Evolutionary conservation across 768 basidiomycete species (phyloP).

Genomic region (Amanita molliuscula): DNA sequence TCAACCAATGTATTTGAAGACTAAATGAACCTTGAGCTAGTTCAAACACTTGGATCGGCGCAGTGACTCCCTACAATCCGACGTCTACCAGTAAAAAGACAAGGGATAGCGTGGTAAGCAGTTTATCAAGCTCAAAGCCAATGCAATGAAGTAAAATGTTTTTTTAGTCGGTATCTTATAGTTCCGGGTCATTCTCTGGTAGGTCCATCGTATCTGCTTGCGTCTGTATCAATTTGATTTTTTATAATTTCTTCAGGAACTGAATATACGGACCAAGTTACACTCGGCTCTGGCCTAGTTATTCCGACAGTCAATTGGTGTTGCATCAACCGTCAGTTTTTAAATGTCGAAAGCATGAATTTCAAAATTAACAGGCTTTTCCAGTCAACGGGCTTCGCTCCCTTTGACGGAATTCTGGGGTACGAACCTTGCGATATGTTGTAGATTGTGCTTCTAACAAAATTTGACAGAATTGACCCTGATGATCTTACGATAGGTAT

Average conservation of each 20-base stretch:
- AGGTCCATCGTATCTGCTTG: background rate
- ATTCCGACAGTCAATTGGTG: conserved; percentile 54
- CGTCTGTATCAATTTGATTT: background rate
- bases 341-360: background rate
- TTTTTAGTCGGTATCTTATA: conserved; percentile 42
- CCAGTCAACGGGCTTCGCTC: conserved; percentile 31
- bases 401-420: conserved; percentile 60
- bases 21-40: conserved; percentile 22
- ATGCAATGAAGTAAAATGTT: background rate
- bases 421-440: conserved; percentile 16
- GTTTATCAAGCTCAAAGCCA: background rate
- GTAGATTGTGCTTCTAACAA: conserved; percentile 1
- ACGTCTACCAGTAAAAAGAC: conserved; percentile 44
- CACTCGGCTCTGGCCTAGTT: conserved; percentile 35
- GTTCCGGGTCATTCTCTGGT: conserved; percentile 54
- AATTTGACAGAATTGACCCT: conserved; percentile 43
- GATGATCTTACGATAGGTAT: conserved; percentile 38
- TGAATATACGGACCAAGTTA: conserved; percentile 45
- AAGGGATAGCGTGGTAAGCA: conserved; percentile 34
- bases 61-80: conserved; percentile 27
- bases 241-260: conserved; percentile 24
- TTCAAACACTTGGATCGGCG: conserved; percentile 70
- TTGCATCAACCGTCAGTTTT: conserved; percentile 28
- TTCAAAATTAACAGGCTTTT: background rate
- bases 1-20: background rate